Conservation (phyloP, 2,329 filamentous ascomycete species). For the Trichoderma pleuroti region DNA sequence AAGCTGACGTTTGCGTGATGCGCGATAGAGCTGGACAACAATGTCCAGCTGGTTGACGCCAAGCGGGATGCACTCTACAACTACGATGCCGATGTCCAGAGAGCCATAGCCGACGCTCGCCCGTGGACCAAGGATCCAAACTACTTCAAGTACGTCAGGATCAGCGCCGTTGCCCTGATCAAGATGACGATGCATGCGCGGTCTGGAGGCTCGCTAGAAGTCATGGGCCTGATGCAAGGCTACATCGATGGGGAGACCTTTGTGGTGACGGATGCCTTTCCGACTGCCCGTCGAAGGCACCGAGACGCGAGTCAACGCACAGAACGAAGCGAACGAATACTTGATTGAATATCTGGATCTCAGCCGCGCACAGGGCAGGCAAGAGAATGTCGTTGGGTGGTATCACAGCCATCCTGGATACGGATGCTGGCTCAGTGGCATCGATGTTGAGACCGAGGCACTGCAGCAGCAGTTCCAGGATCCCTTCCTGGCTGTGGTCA, state of each 20-base stretch:
- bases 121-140: slow-evolving; percentile 78
- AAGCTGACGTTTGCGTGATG: background rate
- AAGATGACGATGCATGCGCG: slow-evolving; percentile 99
- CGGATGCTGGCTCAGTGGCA: slow-evolving; percentile 95
- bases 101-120: slow-evolving; percentile 57
- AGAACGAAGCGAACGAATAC: slow-evolving; percentile 95
- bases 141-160: slow-evolving; percentile 90
- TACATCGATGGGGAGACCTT: slow-evolving; percentile 83
- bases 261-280: slow-evolving; percentile 91
- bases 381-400: slow-evolving; percentile 95
- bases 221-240: slow-evolving; percentile 98
- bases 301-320: slow-evolving; percentile 96
- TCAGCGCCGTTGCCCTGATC: slow-evolving; percentile 87
- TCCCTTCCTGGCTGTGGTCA: slow-evolving; percentile 91
- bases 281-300: slow-evolving; percentile 93
- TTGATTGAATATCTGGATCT: slow-evolving; percentile 80
- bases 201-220: slow-evolving; percentile 85
- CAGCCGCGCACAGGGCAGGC: slow-evolving; percentile 69
- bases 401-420: slow-evolving; percentile 98
- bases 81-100: slow-evolving; percentile 69
- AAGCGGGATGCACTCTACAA: slow-evolving; percentile 87
- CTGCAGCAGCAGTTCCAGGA: slow-evolving; percentile 83
- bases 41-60: slow-evolving; percentile 77
- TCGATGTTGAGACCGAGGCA: slow-evolving; percentile 85
- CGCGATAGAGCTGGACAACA: slow-evolving; percentile 79